Base-by-base conservation (phyloP, 805 yeast species). In the Yarrowia deformans region DNA sequence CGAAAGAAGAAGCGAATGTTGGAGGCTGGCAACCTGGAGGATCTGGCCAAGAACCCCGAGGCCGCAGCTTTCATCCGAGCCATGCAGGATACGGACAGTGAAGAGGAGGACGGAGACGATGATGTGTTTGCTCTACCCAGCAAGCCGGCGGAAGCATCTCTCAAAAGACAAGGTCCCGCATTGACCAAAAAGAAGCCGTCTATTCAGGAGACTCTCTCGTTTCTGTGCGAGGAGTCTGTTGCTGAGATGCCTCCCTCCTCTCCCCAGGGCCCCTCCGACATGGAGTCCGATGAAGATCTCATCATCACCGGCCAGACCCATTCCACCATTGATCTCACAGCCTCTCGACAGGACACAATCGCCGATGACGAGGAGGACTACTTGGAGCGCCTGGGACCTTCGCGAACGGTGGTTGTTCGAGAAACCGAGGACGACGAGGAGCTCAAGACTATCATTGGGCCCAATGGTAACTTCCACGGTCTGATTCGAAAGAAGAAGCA, bases 61-160 rank as follows among this genome's bases (percentile, higher is more conserved):
- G 73, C 75, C 16, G 69, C 70, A 19, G 76, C 76, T 6, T 74
- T 74, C 63, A 58, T 74, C 9, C 68, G 72, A 14, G 71, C 74
- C 16, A 74, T 74, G 63, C 74, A 72, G 14, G 76, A 74, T 10
- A 10, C 35, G 1, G 68, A 63, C 37, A 48, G 37, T 29, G 68
- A 40, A 40, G 43, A 63, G 29, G 68, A 63, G 37, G 56, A 49
- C 1, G 66, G 18, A 12, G 66, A 60, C 2, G 29, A 23, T 4
- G 29, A 23, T 7, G 66, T 60, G 18, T 60, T 60, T 60, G 46
- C 54, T 12, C 8, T 58, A 40, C 39, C 69, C 50, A 8, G 67
- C 58, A 54, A 70, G 60, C 35, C 46, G 14, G n/a, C 60, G 8
- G 29, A 23, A 23, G 18, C 60, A 16, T 40, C 52, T 55, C 46